Evolutionary conservation across 495 filamentous ascomycete species (phyloP).

Genomic region (Hypoxylon fuscum): DNA sequence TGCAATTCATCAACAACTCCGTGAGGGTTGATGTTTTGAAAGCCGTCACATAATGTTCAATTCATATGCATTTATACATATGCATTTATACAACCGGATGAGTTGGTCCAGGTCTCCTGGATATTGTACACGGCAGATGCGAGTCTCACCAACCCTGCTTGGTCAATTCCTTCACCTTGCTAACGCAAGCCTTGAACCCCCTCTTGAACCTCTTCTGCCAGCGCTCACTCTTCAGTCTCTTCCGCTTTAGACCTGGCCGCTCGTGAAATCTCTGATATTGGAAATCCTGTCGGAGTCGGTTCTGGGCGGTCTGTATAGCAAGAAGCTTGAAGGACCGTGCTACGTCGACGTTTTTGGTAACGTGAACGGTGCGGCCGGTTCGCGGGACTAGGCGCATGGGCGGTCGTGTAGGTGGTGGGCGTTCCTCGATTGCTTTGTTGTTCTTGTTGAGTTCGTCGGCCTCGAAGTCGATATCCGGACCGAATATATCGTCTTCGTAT

Average conservation of each 20-base stretch:
- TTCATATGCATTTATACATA: constrained; percentile 11
- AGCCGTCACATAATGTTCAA: constrained; percentile 18
- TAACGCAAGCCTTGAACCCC: constrained; percentile 68
- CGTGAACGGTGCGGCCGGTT: constrained; percentile 66
- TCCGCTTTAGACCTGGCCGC: constrained; percentile 75
- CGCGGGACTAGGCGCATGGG: constrained; percentile 58
- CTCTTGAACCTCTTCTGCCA: constrained; percentile 72
- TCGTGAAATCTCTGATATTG: constrained; percentile 71
- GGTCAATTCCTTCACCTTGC: constrained; percentile 70
- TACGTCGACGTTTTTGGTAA: constrained; percentile 61
- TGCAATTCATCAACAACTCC: too few species aligned
- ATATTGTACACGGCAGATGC: constrained; percentile 22
- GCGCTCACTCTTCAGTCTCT: constrained; percentile 71
- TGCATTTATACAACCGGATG: constrained; percentile 18
- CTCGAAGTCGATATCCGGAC: constrained; percentile 30
- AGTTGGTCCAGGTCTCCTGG: constrained; percentile 3
- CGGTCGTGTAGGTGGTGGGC: constrained; percentile 22
- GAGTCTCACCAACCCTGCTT: constrained; percentile 72
- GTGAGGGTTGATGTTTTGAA: not conserved
- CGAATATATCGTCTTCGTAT: constrained; percentile 17
- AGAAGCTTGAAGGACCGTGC: constrained; percentile 63
- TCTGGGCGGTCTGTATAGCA: constrained; percentile 51
- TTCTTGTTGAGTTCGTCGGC: constrained; percentile 34
- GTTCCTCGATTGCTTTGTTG: constrained; percentile 16
- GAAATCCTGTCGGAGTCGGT: constrained; percentile 62